Evolutionary conservation across 208 protist genomes (phyloP), one percentile per base, ranked within the genome.

Genomic region (Strigomonas culicis): DNA sequence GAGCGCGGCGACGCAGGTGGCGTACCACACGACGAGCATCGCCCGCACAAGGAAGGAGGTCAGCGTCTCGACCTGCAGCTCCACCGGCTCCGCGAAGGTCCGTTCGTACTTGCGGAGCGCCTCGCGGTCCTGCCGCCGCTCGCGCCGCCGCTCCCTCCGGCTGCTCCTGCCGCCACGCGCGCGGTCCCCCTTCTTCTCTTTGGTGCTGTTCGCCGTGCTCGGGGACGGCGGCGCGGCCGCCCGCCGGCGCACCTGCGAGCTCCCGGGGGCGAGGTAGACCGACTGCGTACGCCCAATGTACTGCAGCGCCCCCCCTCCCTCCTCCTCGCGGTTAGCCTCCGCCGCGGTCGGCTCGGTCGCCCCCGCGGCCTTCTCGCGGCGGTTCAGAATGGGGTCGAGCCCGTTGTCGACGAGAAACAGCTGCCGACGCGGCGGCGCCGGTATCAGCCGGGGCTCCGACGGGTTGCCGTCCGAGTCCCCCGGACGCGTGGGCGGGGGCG

Each of bases 51-150:
- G 70, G 50, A 84, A 61, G 1, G 70, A 68, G 0, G 83, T 75
- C 4, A 95, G 63, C 1, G 72, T 76, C 70, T 95, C 85, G 31
- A 95, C 78, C 66, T 92, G 85, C 49, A 95, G 75, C 65, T 95
- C 83, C n/a, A 92, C 76, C 1, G 70, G 75, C 34, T 86, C 82
- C 49, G 61, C 65, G 50, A 82, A 72, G 44, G 66, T 67, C 13
- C 61, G 63, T 24, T 58, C 52, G 28, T 55, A 44, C 63, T 51
- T 43, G 21, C 39, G 1, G 28, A 55, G 11, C 53, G 7, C 25
- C 13, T 52, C 13, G 3, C 7, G 25, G 52, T 49, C 50, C n/a
- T 24, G 19, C n/a, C 19, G 24, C 17, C 39, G 39, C 41, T 62
- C 34, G 3, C 51, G 21, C 41, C 28, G 44, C 41, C 4, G 15